Evolutionary conservation across 441 rosid genomes (phyloP).

Genomic region (Cnidoscolus chayamansa): DNA sequence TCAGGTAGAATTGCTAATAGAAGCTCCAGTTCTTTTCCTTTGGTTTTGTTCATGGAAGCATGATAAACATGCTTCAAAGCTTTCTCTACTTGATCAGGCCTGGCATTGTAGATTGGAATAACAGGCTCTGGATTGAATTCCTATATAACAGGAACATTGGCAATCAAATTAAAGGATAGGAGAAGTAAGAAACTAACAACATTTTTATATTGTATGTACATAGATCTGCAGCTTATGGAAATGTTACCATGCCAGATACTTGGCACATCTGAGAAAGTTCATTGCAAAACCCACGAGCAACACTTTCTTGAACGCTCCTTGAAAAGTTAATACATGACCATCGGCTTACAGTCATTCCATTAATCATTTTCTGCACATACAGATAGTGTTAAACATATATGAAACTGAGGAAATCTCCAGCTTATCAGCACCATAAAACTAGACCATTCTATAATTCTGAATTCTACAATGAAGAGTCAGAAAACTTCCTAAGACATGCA

Average conservation of each 20-base stretch:
- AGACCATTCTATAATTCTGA: background rate
- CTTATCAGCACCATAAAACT: background rate
- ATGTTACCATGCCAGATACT: constrained; percentile 90
- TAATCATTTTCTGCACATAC: constrained; percentile 76
- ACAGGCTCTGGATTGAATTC: constrained; percentile 89
- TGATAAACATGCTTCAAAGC: constrained; percentile 87
- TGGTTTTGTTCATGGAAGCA: constrained; percentile 73
- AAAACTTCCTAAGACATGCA: background rate
- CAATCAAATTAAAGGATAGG: constrained; percentile 2
- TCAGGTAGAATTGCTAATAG: constrained; percentile 87
- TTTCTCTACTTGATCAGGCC: constrained; percentile 96
- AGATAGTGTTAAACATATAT: background rate
- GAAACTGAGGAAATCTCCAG: background rate
- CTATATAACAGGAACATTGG: constrained; percentile 32
- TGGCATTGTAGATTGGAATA: constrained; percentile 74
- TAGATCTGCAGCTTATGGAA: constrained; percentile 8
- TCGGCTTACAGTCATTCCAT: constrained; percentile 85
- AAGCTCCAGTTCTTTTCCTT: constrained; percentile 95
- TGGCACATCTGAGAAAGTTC: constrained; percentile 97
- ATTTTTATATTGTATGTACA: background rate
- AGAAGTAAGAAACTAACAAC: constrained; percentile 2
- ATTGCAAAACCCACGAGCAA: constrained; percentile 82
- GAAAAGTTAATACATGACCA: constrained; percentile 99
- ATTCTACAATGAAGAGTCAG: background rate
- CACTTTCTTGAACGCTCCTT: constrained; percentile 83